phyloP scores from a whole-genome alignment of 495 filamentous ascomycete species.

The Xylaria venustula region DNA sequence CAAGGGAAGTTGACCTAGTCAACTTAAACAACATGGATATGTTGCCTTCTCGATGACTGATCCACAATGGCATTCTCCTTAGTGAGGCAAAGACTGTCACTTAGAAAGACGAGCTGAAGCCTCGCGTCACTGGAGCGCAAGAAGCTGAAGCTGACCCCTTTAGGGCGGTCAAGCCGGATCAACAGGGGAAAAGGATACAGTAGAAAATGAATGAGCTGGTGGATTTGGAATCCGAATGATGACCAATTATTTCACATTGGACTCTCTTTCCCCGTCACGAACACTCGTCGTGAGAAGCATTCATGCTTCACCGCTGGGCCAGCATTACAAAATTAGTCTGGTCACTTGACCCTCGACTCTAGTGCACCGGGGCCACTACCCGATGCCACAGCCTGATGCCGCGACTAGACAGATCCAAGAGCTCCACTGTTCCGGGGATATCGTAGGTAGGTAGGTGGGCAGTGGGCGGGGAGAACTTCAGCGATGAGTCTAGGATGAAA shows the following conservation, averaged over 20 bases:
- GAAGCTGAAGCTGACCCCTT: neutral
- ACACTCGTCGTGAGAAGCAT: conserved; percentile 5
- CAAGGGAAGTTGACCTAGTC: no score
- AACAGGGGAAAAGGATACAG: neutral
- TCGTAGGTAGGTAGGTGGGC: neutral
- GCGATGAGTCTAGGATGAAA: neutral
- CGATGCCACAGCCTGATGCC: neutral
- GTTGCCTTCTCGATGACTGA: no score
- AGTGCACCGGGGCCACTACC: neutral
- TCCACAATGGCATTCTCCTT: no score
- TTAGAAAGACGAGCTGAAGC: neutral
- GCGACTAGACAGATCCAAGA: no score
- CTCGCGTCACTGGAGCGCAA: neutral
- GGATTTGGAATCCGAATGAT: neutral
- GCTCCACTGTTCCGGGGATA: neutral
- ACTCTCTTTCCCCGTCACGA: neutral
- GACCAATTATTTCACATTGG: neutral
- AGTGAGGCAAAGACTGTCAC: no score
- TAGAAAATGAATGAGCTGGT: neutral
- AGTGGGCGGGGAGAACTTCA: neutral
- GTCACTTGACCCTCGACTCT: conserved; percentile 6
- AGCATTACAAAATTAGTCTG: conserved; percentile 6
- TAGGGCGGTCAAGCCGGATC: neutral
- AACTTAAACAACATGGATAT: no score
- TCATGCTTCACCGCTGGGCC: conserved; percentile 7